phyloP scores from a whole-genome alignment of 2,329 filamentous ascomycete genomes.

The Phialophora expanda region DNA sequence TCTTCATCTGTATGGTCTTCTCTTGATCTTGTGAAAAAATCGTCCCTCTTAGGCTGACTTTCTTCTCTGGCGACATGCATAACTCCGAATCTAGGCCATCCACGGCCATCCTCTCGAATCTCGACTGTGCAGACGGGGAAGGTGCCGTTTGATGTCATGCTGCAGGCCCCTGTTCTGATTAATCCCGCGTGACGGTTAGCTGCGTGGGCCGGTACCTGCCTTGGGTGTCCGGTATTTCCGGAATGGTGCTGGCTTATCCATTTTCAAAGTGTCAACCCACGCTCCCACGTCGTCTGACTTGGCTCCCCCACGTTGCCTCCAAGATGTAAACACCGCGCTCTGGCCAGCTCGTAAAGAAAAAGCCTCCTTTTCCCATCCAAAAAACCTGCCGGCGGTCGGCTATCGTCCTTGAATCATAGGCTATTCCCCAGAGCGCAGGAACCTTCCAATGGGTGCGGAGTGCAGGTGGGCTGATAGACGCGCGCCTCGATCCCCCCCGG shows the following conservation, averaged over 20 bases:
- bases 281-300: slow-evolving; percentile 12
- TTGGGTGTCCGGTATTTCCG: slow-evolving; percentile 10
- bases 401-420: slow-evolving; percentile 11
- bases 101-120: not conserved
- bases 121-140: not conserved
- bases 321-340: not conserved
- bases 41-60: not conserved
- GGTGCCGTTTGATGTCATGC: not conserved
- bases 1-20: not conserved
- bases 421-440: slow-evolving; percentile 15
- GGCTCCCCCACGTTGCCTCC: slow-evolving; percentile 9
- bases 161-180: not conserved
- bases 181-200: slow-evolving; percentile 17
- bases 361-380: not conserved
- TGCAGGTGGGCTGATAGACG: slow-evolving; percentile 9
- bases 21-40: not conserved
- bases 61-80: not conserved
- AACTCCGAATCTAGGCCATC: not conserved
- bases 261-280: slow-evolving; percentile 9
- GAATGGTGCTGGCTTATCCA: not conserved
- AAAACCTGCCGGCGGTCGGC: not conserved
- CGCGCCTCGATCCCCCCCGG: slow-evolving; percentile 1
- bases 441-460: slow-evolving; percentile 10
- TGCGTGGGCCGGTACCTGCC: slow-evolving; percentile 12
- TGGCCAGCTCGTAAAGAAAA: not conserved